Base-by-base conservation (phyloP, 305 asterid genomes). In the Ajuga reptans region DNA sequence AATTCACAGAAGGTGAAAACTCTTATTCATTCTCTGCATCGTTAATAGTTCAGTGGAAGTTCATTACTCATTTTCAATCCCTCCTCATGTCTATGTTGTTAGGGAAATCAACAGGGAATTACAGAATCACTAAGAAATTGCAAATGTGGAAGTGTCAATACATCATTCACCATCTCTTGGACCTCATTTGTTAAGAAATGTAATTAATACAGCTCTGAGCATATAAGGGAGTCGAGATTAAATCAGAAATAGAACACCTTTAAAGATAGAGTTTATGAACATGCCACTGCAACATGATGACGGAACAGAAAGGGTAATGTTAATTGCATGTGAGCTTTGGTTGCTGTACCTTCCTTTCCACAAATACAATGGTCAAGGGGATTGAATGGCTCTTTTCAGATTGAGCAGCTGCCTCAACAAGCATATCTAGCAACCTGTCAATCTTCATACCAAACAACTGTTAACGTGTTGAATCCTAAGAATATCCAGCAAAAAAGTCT, bases 361-460 rank as follows among this genome's bases (percentile, higher is more conserved):
- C 97, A 83, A 91, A 91, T 65, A 91, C 96, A 72, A 91, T 89
- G 75, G 97, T 87, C 89, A 91, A 80, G 72, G 97, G 91, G 76
- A 85, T 85, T 37, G 86, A 72, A 31, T 80, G 92, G 82, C 79
- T 77, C 62, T 65, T 84, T 73, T 89, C 91, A 72, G 95, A 83
- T 57, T 83, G 88, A 73, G 87, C 82, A 77, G 95, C 88, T 62
- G 83, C 92, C 86, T 89, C 96, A 56, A 89, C 97, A 75, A 91
- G 91, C 91, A 89, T 73, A 78, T 77, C 83, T 62, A 91, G 79
- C 64, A 91, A 88, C 79, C 90, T 83, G 82, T 91, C 97, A 79
- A 91, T 84, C 97, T 91, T 80, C 86, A 81, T 36, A 41, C 71
- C 70, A 82, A 66, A 74, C 64, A 66, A 51, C 3, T 17, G 68